These are phyloP conservation scores for Coleophoma cylindrospora DNA, from an alignment of 2,329 filamentous ascomycete genomes.

Conservation along the genomic window DNA sequence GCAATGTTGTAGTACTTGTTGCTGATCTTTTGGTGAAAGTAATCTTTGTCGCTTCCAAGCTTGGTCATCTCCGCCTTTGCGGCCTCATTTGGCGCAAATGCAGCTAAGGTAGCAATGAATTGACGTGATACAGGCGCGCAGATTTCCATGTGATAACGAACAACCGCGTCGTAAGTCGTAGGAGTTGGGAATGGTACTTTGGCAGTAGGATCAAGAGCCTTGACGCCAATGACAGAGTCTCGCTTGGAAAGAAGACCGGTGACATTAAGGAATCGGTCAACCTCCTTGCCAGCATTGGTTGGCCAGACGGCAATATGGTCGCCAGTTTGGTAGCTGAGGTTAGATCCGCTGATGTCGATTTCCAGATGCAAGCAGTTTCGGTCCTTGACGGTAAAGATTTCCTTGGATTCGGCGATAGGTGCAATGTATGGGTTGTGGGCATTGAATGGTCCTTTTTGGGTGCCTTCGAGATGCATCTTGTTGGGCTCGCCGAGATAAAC, in stretches of 20 bases:
- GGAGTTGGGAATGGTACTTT: constrained; percentile 97
- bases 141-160: constrained; percentile 96
- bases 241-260: constrained; percentile 73
- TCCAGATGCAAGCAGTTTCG: constrained; percentile 97
- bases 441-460: constrained; percentile 84
- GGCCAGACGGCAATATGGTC: constrained; percentile 98
- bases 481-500: constrained; percentile 97
- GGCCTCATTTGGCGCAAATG: constrained; percentile 82
- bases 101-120: constrained; percentile 79
- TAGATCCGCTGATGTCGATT: constrained; percentile 83
- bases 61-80: constrained; percentile 84
- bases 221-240: constrained; percentile 79
- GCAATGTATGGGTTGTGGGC: constrained; percentile 97
- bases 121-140: constrained; percentile 94
- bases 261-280: constrained; percentile 80
- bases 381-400: constrained; percentile 84
- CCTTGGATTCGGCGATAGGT: constrained; percentile 83
- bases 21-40: constrained; percentile 83
- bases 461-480: constrained; percentile 87
- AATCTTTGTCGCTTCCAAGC: constrained; percentile 89
- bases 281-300: constrained; percentile 87
- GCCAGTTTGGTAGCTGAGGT: constrained; percentile 89
- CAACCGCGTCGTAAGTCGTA: constrained; percentile 89
- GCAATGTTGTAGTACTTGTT: constrained; percentile 85
- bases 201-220: constrained; percentile 87